These are phyloP conservation scores for Daldinia grandis DNA, from an alignment of 495 filamentous ascomycete species.

Conservation along the genomic window DNA sequence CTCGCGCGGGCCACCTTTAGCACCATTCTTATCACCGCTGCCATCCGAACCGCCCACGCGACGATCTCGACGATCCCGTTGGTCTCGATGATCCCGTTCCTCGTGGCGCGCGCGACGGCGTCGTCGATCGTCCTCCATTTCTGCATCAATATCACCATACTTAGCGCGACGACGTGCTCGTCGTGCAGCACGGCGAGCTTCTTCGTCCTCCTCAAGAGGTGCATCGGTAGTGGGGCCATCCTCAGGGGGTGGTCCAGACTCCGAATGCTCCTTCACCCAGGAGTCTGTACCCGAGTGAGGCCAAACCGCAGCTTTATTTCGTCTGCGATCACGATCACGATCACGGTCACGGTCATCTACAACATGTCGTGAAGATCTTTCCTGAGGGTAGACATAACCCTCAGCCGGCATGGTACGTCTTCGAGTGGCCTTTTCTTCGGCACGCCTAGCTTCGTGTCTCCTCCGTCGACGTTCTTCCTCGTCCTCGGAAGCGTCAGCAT, in stretches of 20 bases:
- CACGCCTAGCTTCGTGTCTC: constrained; percentile 57
- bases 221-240: constrained; percentile 42
- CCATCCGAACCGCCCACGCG: constrained; percentile 52
- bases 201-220: constrained; percentile 51
- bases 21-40: constrained; percentile 53
- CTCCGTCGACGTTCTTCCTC: constrained; percentile 62
- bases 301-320: constrained; percentile 52
- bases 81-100: constrained; percentile 45
- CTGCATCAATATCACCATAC: constrained; percentile 51
- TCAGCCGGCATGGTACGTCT: constrained; percentile 51
- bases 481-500: constrained; percentile 47
- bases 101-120: constrained; percentile 58
- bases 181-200: constrained; percentile 56
- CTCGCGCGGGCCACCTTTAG: constrained; percentile 47
- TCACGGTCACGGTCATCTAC: constrained; percentile 32
- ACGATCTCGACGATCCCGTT: constrained; percentile 45
- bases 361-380: constrained; percentile 48
- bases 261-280: constrained; percentile 68
- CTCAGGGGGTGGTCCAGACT: constrained; percentile 62
- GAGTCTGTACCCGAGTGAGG: constrained; percentile 65
- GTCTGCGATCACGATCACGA: constrained; percentile 36
- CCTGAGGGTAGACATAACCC: constrained; percentile 55
- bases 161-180: constrained; percentile 55
- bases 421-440: constrained; percentile 49
- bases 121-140: constrained; percentile 55